Evolutionary conservation across 2,329 filamentous ascomycete genomes (phyloP), one percentile per base, ranked within the genome.

Genomic region (Arachnopeziza araneosa): DNA sequence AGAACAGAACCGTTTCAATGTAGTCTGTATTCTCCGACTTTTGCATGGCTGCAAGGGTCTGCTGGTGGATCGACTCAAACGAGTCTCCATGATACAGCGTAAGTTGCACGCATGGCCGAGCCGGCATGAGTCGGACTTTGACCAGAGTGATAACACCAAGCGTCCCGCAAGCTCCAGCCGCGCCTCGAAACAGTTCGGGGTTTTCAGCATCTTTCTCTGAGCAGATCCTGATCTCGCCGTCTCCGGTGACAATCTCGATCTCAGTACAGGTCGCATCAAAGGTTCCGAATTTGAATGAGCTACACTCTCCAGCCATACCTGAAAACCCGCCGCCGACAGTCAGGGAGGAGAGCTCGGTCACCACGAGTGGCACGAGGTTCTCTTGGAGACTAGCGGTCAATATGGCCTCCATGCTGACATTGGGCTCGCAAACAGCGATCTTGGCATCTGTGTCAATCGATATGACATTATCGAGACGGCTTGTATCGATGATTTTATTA

Each of bases 341-440:
- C 62, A 89, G 89, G 1, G 84, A 84, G 0, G 86, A 85, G 50
- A 90, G 86, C 66, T 89, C 87, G 81, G 88, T 88, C 8, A 89
- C 84, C 0, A 90, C 84, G 0, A 80, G 81, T 1, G 81, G 85
- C 1, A 89, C 70, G 0, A 89, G 73, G 0, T 80, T 80, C 52
- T 83, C 69, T 1, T 72, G 70, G 44, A 85, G 67, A 0, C 84
- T 84, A 1, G 80, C 81, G 55, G 80, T 76, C 1, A 88, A 79
- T 0, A 90, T 77, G 1, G 74, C 73, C 62, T 88, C 85, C 85
- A 89, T 89, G 0, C 83, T 77, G 2, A 89, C 85, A 64, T 88
- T 89, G 0, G 86, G 85, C 67, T 89, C 86, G 0, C 87, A 85
- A 0, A 84, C 66, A 21, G 74, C 76, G 1, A 74, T 78, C 61